phyloP scores from a whole-genome alignment of 2,329 filamentous ascomycete species.

The Fusarium foetens region DNA sequence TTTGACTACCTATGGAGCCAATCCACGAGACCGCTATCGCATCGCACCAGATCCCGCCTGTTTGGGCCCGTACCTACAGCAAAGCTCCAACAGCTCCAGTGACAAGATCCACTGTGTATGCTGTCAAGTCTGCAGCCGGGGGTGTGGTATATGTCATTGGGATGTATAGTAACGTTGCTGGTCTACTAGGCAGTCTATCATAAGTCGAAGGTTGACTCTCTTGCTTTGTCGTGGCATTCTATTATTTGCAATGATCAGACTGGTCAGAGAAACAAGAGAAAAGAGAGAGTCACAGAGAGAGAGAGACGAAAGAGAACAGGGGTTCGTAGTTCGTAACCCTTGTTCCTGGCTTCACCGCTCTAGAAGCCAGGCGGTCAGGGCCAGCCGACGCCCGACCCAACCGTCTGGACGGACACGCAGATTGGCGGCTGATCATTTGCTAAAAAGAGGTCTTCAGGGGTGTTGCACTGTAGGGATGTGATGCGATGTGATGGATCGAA shows the following conservation, averaged over 20 bases:
- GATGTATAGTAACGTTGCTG: background rate
- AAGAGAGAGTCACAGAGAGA: background rate
- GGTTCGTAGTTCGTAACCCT: conserved; percentile 16
- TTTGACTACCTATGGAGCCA: conserved; percentile 1
- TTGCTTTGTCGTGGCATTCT: conserved; percentile 24
- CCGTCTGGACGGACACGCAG: conserved; percentile 34
- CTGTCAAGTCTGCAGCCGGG: conserved; percentile 33
- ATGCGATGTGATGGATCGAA: conserved; percentile 30
- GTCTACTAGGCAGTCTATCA: background rate
- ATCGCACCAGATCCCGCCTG: conserved; percentile 44
- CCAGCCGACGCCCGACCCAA: conserved; percentile 32
- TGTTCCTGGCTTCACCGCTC: conserved; percentile 38
- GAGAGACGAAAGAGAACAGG: background rate
- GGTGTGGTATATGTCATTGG: background rate
- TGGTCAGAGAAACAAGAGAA: background rate
- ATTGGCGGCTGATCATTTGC: conserved; percentile 42
- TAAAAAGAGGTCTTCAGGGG: conserved; percentile 27
- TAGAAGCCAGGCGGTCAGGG: conserved; percentile 34
- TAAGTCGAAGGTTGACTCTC: background rate
- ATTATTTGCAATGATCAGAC: conserved; percentile 12
- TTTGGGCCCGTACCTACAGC: conserved; percentile 44
- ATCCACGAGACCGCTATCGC: conserved; percentile 34
- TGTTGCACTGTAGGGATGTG: conserved; percentile 12
- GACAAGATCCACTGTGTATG: conserved; percentile 14
- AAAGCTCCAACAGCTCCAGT: conserved; percentile 18